These are phyloP conservation scores for Vararia minispora DNA, from an alignment of 768 basidiomycete genomes.

Conservation along the genomic window DNA sequence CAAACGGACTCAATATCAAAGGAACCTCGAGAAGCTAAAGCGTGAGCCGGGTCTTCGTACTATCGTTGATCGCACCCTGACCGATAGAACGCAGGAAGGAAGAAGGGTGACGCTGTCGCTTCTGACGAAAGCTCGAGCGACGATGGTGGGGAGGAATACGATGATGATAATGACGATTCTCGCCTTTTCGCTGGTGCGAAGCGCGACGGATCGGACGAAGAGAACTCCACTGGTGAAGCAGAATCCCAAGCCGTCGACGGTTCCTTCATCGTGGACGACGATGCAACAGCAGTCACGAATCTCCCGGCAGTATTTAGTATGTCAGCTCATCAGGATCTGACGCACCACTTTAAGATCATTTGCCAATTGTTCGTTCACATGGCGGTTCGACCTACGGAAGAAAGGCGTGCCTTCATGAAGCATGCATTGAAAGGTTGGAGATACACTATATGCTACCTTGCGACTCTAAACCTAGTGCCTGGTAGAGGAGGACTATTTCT, in stretches of 20 bases:
- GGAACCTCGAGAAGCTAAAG: constrained; percentile 54
- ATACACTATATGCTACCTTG: neutral
- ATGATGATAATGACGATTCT: constrained; percentile 26
- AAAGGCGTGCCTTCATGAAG: constrained; percentile 46
- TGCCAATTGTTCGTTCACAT: constrained; percentile 84
- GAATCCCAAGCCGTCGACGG: constrained; percentile 23
- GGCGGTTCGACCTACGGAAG: constrained; percentile 43
- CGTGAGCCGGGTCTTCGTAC: constrained; percentile 29
- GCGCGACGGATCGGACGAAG: no score
- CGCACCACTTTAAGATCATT: constrained; percentile 76
- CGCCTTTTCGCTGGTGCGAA: no score
- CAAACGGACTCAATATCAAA: constrained; percentile 50
- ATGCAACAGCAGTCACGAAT: constrained; percentile 25
- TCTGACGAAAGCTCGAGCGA: constrained; percentile 14
- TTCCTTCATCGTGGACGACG: constrained; percentile 59
- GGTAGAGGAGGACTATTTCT: constrained; percentile 59
- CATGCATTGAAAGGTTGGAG: constrained; percentile 37
- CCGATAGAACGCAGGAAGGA: constrained; percentile 8
- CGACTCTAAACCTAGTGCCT: constrained; percentile 9
- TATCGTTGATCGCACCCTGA: neutral
- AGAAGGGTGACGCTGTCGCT: constrained; percentile 14
- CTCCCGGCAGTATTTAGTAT: constrained; percentile 78
- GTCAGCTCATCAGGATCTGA: constrained; percentile 63
- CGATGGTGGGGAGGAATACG: constrained; percentile 23
- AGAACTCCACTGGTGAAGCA: constrained; percentile 17